Conservation (phyloP, 805 yeast species). For the Metschnikowia lochheadii region DNA sequence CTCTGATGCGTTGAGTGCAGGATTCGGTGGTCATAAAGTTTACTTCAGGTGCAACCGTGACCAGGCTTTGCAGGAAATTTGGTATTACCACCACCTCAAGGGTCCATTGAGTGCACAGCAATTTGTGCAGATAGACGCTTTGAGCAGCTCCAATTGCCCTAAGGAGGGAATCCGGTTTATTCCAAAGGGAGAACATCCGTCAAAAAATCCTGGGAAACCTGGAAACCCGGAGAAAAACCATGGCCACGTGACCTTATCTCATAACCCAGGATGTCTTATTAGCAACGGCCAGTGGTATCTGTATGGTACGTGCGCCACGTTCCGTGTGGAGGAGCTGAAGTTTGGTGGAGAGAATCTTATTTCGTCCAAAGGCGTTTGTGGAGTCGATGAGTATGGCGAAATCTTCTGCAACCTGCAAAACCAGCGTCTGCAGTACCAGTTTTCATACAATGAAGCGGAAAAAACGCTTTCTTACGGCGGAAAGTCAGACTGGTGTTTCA, state of each 20-base stretch:
- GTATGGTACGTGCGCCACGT: conserved; percentile 83
- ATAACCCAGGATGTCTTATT: conserved; percentile 71
- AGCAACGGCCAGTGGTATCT: conserved; percentile 82
- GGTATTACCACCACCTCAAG: conserved; percentile 24
- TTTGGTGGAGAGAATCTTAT: conserved; percentile 71
- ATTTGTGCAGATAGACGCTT: conserved; percentile 56
- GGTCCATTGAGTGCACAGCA: conserved; percentile 22
- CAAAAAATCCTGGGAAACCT: conserved; percentile 5
- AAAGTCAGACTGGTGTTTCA: conserved; percentile 61
- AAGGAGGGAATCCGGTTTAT: conserved; percentile 60
- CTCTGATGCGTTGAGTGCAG: conserved; percentile 27
- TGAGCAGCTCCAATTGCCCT: conserved; percentile 62
- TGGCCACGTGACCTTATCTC: conserved; percentile 44
- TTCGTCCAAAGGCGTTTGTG: conserved; percentile 75
- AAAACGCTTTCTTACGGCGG: conserved; percentile 60
- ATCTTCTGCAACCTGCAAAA: conserved; percentile 14
- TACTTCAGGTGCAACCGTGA: conserved; percentile 31
- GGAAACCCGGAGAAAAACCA: conserved; percentile 10
- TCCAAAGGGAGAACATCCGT: conserved; percentile 52
- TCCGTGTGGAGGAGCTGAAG: conserved; percentile 48
- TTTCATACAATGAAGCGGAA: conserved; percentile 46
- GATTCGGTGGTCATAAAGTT: conserved; percentile 29
- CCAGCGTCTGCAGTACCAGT: conserved; percentile 43
- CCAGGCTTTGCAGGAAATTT: conserved; percentile 22
- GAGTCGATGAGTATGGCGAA: conserved; percentile 19